These are phyloP conservation scores for Mucor saturninus DNA, from an alignment of 371 early-diverging fungal species.

Conservation along the genomic window DNA sequence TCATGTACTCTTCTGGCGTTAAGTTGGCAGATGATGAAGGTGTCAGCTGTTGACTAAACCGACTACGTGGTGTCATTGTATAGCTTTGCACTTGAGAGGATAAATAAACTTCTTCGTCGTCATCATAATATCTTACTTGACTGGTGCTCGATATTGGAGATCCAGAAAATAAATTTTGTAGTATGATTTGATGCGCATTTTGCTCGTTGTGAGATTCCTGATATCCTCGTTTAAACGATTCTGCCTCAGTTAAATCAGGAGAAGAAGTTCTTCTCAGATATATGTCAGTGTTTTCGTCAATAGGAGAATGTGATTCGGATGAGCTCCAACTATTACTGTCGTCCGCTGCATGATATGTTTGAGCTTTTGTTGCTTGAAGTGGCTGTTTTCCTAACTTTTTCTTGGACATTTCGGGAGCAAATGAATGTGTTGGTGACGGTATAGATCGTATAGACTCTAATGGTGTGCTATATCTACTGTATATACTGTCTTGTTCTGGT, in stretches of 20 bases:
- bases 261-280: background rate
- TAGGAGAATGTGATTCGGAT: background rate
- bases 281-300: background rate
- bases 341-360: background rate
- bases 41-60: slow-evolving; percentile 13
- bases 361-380: background rate
- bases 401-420: background rate
- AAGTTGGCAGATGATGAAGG: slow-evolving; percentile 10
- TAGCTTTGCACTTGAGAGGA: background rate
- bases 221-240: slow-evolving; percentile 7
- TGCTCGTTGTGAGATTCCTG: slow-evolving; percentile 1
- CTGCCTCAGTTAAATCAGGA: slow-evolving; percentile 14
- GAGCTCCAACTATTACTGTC: background rate
- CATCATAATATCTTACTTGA: slow-evolving; percentile 12
- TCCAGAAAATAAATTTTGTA: slow-evolving; percentile 1
- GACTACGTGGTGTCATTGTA: slow-evolving; percentile 13
- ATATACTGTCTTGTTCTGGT: background rate
- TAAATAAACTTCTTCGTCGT: background rate
- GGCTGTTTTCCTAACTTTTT: slow-evolving; percentile 10
- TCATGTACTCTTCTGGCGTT: slow-evolving; percentile 13
- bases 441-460: slow-evolving; percentile 3
- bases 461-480: slow-evolving; percentile 7
- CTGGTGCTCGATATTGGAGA: slow-evolving; percentile 10
- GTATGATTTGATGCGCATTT: background rate
- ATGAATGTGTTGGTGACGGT: background rate